These are phyloP conservation scores for Quercus gilva DNA, from an alignment of 306 rosid species.

Conservation along the genomic window DNA sequence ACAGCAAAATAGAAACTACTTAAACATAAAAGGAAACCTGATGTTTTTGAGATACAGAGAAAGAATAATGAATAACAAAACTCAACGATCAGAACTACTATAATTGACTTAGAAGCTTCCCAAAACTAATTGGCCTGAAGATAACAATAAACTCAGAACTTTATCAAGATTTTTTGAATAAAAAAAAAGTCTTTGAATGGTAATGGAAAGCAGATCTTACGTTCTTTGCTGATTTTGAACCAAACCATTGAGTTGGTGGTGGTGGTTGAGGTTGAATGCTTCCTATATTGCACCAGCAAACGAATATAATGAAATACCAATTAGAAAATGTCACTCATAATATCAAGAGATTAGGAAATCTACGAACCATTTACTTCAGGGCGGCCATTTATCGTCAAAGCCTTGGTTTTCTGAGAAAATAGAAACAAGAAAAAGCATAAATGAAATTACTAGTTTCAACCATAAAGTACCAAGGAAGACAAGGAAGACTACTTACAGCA, in stretches of 20 bases:
- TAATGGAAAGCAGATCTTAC: slow-evolving; percentile 28
- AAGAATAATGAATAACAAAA: background rate
- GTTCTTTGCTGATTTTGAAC: slow-evolving; percentile 69
- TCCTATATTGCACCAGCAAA: slow-evolving; percentile 33
- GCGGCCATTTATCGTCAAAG: slow-evolving; percentile 22
- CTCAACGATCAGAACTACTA: background rate
- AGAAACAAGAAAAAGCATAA: slow-evolving; percentile 18
- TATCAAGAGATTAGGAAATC: background rate
- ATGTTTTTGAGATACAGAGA: too few relatives aligned
- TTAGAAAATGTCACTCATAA: slow-evolving; percentile 8
- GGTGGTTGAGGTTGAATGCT: slow-evolving; percentile 39
- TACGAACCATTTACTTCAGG: slow-evolving; percentile 56
- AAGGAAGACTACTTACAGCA: slow-evolving; percentile 43
- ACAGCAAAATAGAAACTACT: too few relatives aligned
- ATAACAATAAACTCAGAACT: background rate
- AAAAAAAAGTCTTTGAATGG: too few relatives aligned
- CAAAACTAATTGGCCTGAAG: background rate
- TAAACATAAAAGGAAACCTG: too few relatives aligned
- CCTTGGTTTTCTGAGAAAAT: slow-evolving; percentile 50
- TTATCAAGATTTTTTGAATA: too few relatives aligned
- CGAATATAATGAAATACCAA: slow-evolving; percentile 2
- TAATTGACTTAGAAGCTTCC: background rate
- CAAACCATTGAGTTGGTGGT: slow-evolving; percentile 39
- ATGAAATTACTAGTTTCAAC: background rate
- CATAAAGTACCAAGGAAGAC: slow-evolving; percentile 5